Evolutionary conservation across 139 green algal species (phyloP).

Genomic region (Chlamydomonas asymmetrica): DNA sequence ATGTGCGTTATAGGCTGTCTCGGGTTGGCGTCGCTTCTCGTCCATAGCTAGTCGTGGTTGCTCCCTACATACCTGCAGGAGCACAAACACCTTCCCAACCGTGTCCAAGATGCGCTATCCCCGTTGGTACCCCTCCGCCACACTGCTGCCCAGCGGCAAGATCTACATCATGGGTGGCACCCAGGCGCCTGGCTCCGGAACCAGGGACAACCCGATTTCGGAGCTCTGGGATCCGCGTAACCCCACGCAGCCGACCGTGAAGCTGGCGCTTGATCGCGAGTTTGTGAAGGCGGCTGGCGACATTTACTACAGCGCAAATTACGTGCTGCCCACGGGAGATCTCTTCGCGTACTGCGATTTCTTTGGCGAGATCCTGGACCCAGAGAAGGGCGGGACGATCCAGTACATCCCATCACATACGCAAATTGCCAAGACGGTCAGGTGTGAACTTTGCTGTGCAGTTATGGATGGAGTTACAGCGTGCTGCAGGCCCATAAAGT

Average conservation of each 20-base stretch:
- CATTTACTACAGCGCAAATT: constrained; percentile 38
- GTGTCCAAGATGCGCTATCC: constrained; percentile 14
- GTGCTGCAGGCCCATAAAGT: too few relatives aligned
- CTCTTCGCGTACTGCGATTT: constrained; percentile 38
- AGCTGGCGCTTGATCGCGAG: constrained; percentile 1
- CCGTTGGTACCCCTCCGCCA: constrained; percentile 37
- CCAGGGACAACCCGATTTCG: constrained; percentile 31
- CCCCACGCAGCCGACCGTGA: not conserved
- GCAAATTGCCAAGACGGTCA: not conserved
- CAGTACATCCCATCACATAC: constrained; percentile 8
- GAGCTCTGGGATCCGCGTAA: constrained; percentile 38
- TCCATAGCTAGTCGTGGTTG: too few relatives aligned
- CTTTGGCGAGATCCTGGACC: constrained; percentile 32
- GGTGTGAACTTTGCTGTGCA: not conserved
- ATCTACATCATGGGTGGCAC: constrained; percentile 31
- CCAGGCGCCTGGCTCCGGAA: constrained; percentile 24
- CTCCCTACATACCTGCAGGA: too few relatives aligned
- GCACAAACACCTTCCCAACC: constrained; percentile 1
- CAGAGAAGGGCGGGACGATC: constrained; percentile 4
- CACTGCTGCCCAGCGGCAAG: constrained; percentile 16
- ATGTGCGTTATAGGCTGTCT: too few relatives aligned
- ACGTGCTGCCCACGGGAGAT: constrained; percentile 32
- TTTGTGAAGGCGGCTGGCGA: constrained; percentile 12
- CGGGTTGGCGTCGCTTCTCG: too few relatives aligned
- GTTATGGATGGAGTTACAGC: too few relatives aligned